Percentiles rank a stretch among this genome's conserved stretches.
phyloP scores from a whole-genome alignment of 192 early-diverging fungal genomes.

The Coemansia sp. region DNA sequence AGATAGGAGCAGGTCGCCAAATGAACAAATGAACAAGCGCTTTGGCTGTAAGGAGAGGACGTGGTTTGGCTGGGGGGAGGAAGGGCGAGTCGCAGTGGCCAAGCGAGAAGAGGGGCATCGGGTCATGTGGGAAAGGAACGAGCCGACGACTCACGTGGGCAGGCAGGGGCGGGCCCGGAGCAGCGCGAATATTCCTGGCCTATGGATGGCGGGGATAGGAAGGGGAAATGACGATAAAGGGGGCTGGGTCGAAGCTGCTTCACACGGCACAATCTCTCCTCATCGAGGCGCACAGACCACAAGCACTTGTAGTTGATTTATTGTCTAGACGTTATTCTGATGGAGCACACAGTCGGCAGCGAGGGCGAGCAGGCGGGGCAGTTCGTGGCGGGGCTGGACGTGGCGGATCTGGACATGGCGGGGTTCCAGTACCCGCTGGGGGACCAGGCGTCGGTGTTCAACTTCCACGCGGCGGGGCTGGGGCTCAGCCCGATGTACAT shows the following conservation, averaged over 20 bases:
- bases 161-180: background rate
- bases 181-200: constrained; percentile 43
- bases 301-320: no score
- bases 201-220: constrained; percentile 12
- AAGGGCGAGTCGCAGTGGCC: no score
- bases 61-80: no score
- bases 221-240: background rate
- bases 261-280: background rate
- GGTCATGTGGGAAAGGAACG: background rate
- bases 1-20: no score
- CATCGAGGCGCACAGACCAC: no score
- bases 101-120: background rate
- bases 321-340: no score
- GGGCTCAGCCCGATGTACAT: constrained; percentile 22
- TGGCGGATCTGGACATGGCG: constrained; percentile 6
- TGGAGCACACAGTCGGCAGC: no score
- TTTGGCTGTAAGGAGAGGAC: no score
- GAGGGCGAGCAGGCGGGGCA: constrained; percentile 13
- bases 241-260: background rate
- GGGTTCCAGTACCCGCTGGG: constrained; percentile 43
- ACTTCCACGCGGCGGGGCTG: constrained; percentile 41
- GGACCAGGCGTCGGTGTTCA: constrained; percentile 48
- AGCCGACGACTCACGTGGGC: background rate
- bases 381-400: background rate
- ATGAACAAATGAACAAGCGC: no score